Evolutionary conservation across 495 filamentous ascomycete species (phyloP).

Genomic region (Bathelium albidoporum): DNA sequence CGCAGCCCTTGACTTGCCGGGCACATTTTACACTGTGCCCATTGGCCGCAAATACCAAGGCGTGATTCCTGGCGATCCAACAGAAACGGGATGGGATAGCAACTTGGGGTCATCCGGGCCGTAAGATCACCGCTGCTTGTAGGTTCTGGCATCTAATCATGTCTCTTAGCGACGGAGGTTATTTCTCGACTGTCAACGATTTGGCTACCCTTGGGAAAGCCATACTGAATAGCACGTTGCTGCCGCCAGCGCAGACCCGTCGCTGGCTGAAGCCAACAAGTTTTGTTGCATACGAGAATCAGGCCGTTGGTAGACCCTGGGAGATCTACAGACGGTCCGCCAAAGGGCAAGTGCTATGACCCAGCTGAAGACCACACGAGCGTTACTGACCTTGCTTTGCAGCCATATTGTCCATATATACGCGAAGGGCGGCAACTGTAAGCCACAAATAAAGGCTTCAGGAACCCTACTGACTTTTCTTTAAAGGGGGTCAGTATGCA

Average conservation of each 20-base stretch:
- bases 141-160: neutral
- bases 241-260: neutral
- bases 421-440: neutral
- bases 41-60: neutral
- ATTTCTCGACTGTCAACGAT: neutral
- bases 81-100: neutral
- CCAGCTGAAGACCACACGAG: no score
- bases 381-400: neutral
- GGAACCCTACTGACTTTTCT: neutral
- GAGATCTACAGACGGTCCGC: neutral
- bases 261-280: neutral
- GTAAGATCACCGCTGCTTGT: neutral
- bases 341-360: neutral
- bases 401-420: neutral
- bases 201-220: neutral
- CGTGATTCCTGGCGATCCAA: neutral
- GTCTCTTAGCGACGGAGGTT: neutral
- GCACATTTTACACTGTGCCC: neutral
- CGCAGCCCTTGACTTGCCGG: neutral
- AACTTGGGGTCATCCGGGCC: neutral
- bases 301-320: neutral
- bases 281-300: neutral
- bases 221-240: neutral
- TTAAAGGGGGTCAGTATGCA: neutral
- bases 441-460: neutral